Evolutionary conservation across 2,329 filamentous ascomycete genomes (phyloP), one percentile per base, ranked within the genome.

Genomic region (Aspergillus sp.): DNA sequence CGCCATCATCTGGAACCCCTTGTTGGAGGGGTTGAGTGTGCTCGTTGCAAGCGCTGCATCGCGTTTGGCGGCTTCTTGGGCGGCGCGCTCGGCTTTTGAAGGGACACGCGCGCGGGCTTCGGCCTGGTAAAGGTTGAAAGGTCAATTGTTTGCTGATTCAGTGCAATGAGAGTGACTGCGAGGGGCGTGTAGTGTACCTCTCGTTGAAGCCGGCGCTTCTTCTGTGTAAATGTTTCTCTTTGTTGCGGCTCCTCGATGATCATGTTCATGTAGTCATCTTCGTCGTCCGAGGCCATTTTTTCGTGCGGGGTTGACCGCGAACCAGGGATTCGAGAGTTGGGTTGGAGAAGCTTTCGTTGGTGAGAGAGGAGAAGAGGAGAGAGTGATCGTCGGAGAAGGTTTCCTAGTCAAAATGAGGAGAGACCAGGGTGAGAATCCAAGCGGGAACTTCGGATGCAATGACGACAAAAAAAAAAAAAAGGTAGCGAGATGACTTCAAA

Each of bases 181-280:
- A 41, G 2, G 11, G 2, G 34, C 5, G 34, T 34, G 34, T 64
- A 19, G 4, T 28, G 25, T 75, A 79, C 80, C 77, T 79, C 86
- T 74, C 75, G 82, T 71, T 79, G 84, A 73, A 82, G 80, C 57
- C 82, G 84, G 61, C 79, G 80, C 56, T 83, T 82, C 58, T 83
- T 83, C 71, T 91, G 87, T 1, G 88, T 81, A 23, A 87, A 86
- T 11, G 87, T 88, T 74, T 91, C 88, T 66, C 83, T 84, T 59
- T 80, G 76, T 19, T 77, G 76, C 0, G 86, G 83, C 59, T 96
- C 91, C 19, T 86, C 84, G 74, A 99, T 93, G 15, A 89, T 84
- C 94, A 99, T 98, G 70, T 89, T 92, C 91, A 99, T 96, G 83
- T 99, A 98, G 78, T 99, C 95, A 66, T 97, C 93, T 65, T 93